Percentiles rank a stretch among this genome's conserved stretches.
Conservation (phyloP, 768 basidiomycete species). For the Leccinum olivaceopallidum region DNA sequence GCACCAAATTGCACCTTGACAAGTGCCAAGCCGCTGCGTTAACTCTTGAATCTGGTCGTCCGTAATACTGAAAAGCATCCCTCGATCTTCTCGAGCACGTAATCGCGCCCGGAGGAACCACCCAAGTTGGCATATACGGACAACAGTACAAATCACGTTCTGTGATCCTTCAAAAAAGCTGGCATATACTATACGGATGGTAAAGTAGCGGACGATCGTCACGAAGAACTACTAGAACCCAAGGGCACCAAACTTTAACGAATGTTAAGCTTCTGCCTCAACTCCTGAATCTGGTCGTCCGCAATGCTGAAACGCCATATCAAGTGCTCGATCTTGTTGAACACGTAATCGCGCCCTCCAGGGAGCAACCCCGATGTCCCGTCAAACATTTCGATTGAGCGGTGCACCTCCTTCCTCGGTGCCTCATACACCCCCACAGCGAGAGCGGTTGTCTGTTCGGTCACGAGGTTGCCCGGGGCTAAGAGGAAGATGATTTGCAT, state of each 20-base stretch:
- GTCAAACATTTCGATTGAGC: background rate
- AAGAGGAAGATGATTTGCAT: constrained; percentile 18
- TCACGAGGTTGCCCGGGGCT: background rate
- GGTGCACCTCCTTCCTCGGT: constrained; percentile 1
- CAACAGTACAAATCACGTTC: background rate
- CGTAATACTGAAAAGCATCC: constrained; percentile 5
- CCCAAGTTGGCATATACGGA: no score
- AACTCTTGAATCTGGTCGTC: constrained; percentile 11
- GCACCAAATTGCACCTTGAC: background rate
- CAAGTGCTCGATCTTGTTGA: constrained; percentile 11
- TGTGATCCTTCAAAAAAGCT: background rate
- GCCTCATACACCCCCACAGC: constrained; percentile 2
- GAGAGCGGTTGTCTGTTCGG: background rate
- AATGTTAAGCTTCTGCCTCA: background rate
- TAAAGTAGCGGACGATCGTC: background rate
- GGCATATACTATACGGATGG: no score
- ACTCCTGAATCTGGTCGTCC: constrained; percentile 6
- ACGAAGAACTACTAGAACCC: background rate
- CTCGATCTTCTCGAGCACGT: constrained; percentile 16
- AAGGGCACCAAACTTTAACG: background rate
- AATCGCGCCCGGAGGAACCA: constrained; percentile 2
- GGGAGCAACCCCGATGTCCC: background rate
- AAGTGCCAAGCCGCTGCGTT: background rate
- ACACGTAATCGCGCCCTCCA: constrained; percentile 8
- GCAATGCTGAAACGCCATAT: constrained; percentile 17